These are phyloP conservation scores for Geotrichum phurueaensis DNA, from an alignment of 1,139 yeast species.

Conservation along the genomic window DNA sequence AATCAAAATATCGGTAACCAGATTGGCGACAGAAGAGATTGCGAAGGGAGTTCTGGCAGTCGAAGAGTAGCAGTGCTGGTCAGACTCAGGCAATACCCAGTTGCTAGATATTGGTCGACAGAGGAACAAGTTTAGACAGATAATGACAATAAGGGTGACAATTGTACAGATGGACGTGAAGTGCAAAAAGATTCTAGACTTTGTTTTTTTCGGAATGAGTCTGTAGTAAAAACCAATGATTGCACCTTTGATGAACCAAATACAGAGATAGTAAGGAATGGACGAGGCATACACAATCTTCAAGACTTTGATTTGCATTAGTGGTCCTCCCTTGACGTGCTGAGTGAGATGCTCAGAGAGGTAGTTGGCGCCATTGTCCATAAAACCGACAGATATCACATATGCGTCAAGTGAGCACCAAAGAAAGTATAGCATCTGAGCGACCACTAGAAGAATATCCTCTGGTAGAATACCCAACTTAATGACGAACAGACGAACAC, in stretches of 20 bases:
- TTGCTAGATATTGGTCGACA: conserved; percentile 31
- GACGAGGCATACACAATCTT: conserved; percentile 30
- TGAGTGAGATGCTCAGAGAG: conserved; percentile 22
- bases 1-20: conserved; percentile 28
- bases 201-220: conserved; percentile 27
- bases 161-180: conserved; percentile 21
- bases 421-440: conserved; percentile 27
- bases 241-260: conserved; percentile 32
- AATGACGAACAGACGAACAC: conserved; percentile 25
- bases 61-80: conserved; percentile 28
- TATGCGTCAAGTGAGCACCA: conserved; percentile 31
- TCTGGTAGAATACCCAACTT: conserved; percentile 30
- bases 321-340: conserved; percentile 23
- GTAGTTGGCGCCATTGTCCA: conserved; percentile 28
- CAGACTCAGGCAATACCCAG: conserved; percentile 26
- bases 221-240: conserved; percentile 30
- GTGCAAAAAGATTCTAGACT: conserved; percentile 24
- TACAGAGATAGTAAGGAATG: conserved; percentile 29
- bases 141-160: conserved; percentile 22
- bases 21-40: conserved; percentile 28
- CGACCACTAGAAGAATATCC: conserved; percentile 26
- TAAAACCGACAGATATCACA: conserved; percentile 27
- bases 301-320: conserved; percentile 22
- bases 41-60: conserved; percentile 29
- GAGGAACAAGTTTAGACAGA: conserved; percentile 27